A percentile compares a stretch with the other conserved stretches of the same genome.
Evolutionary conservation across 352 stramenopile genomes (phyloP).

Genomic region (Lagenidium giganteum): DNA sequence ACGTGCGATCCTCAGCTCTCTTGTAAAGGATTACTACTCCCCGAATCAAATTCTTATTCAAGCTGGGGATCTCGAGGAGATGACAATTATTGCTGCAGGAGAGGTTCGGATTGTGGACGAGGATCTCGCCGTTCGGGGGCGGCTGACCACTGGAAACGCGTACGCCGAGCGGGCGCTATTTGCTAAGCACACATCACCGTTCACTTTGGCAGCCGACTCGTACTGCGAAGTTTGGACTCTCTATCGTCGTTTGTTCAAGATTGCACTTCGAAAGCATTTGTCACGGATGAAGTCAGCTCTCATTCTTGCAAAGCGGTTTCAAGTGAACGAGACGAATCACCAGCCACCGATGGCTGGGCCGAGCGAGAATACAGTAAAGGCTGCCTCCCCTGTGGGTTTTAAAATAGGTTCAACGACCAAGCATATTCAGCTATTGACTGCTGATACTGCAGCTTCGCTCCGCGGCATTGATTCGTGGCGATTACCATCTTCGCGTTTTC

Average conservation of each 20-base stretch:
- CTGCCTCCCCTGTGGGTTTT: too few relatives aligned
- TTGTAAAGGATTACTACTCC: conserved; percentile 45
- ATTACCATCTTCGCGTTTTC: conserved; percentile 15
- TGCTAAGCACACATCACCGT: conserved; percentile 25
- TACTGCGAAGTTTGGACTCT: conserved; percentile 53
- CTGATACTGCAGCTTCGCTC: too few relatives aligned
- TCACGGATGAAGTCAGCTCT: conserved; percentile 34
- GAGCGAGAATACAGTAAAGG: too few relatives aligned
- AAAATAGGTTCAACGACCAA: too few relatives aligned
- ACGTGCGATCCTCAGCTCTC: conserved; percentile 31
- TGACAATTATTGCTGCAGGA: conserved; percentile 44
- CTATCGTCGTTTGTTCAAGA: conserved; percentile 26
- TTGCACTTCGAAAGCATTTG: conserved; percentile 39
- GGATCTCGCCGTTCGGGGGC: conserved; percentile 4
- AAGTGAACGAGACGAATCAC: too few relatives aligned
- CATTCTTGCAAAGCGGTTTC: conserved; percentile 12
- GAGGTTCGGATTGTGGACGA: conserved; percentile 33
- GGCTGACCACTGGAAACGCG: conserved; percentile 24
- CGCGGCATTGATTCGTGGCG: conserved; percentile 11
- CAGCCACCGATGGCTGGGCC: too few relatives aligned
- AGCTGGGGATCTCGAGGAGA: conserved; percentile 32
- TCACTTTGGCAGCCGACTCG: conserved; percentile 26
- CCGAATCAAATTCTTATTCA: conserved; percentile 29
- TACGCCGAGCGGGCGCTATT: conserved; percentile 51
- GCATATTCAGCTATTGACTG: too few relatives aligned